A percentile compares a stretch with the other conserved stretches of the same genome.
These are phyloP conservation scores for Cyclocybe cylindracea DNA, from an alignment of 768 basidiomycete species.

Conservation along the genomic window DNA sequence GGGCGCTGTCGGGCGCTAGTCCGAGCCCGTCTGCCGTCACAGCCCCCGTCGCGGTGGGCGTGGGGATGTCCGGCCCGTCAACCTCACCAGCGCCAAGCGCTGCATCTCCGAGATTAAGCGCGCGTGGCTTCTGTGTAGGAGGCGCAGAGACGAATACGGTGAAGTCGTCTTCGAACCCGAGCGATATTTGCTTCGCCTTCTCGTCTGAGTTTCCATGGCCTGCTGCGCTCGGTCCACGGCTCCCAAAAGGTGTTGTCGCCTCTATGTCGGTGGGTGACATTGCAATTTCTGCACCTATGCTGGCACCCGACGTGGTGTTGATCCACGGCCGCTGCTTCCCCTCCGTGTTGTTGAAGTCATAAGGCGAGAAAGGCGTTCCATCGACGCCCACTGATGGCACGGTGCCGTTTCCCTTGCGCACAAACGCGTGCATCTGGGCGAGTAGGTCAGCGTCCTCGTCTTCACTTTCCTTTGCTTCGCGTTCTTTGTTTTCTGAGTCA, in stretches of 20 bases:
- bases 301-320: background rate
- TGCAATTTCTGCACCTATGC: background rate
- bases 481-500: background rate
- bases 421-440: background rate
- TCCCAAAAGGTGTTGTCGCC: conserved; percentile 9
- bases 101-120: conserved; percentile 13
- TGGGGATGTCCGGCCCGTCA: background rate
- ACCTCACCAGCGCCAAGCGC: background rate
- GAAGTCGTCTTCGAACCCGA: conserved; percentile 80
- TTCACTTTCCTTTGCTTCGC: background rate
- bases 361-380: conserved; percentile 7
- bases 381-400: background rate
- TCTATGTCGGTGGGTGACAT: conserved; percentile 7
- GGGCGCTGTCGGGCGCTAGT: conserved; percentile 3
- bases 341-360: conserved; percentile 1
- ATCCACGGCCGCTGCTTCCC: background rate
- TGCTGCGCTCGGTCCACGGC: background rate
- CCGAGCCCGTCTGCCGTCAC: background rate
- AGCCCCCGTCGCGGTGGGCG: background rate
- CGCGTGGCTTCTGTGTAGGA: background rate
- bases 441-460: background rate
- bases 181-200: conserved; percentile 16
- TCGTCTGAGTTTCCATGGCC: background rate
- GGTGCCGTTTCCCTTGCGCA: background rate
- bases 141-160: conserved; percentile 72